Evolutionary conservation across 2,329 filamentous ascomycete genomes (phyloP), one percentile per base, ranked within the genome.

Genomic region (Cladophialophora yegresii): DNA sequence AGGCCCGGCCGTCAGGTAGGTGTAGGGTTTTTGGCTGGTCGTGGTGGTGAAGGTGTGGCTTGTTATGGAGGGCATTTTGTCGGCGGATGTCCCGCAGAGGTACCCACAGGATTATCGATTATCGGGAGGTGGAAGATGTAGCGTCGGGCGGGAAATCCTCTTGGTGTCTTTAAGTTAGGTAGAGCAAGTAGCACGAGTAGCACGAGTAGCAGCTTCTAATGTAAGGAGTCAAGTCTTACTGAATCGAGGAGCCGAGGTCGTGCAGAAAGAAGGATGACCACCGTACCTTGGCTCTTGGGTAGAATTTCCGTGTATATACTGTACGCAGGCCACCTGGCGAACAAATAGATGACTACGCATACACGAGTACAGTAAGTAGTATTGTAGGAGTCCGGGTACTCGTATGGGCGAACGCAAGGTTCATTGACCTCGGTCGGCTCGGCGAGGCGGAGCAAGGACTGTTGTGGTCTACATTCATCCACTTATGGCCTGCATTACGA

Each of bases 1-100:
- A n/a, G 65, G 67, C 4, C 65, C 65, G n/a, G 59, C 55, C 10
- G 50, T 54, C 8, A 69, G 56, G 49, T 69, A 69, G 22, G 62
- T 61, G 50, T 64, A 54, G 4, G 61, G 56, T 40, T 67, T 67
- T 13, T 36, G 40, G 40, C n/a, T 23, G 30, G n/a, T 26, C 5
- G 54, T 49, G 16, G 49, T 58, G 10, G 47, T 58, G 62, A 50
- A 58, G 5, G 13, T 58, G 58, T 55, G 54, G 56, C 26, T 55
- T 33, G 26, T 58, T 33, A 58, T 63, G 26, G 62, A 36, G 13
- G 57, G 13, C 55, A 58, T 58, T 23, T 23, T 58, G 26, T 16
- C 22, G 20, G 26, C 16, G 6, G 43, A 47, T 23, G 16, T n/a
- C 5, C 20, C 23, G 26, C 16, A 32, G 50, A 4, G n/a, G 45